These are phyloP conservation scores for Fraxinus floribunda DNA, from an alignment of 305 asterid species.

Conservation along the genomic window DNA sequence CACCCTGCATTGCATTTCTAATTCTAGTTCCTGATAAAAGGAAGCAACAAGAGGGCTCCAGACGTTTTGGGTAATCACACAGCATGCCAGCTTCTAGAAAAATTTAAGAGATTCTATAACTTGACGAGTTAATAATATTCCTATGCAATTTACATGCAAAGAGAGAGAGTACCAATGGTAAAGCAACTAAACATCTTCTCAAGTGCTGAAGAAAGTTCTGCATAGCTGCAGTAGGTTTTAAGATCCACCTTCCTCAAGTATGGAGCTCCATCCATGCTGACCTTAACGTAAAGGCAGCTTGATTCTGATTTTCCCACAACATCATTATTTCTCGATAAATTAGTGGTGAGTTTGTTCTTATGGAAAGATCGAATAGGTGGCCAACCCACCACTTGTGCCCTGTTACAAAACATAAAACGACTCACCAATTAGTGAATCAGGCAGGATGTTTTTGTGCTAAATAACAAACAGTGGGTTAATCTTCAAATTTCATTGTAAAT, in stretches of 20 bases:
- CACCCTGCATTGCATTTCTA: not conserved
- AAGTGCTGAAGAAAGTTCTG: conserved; percentile 73
- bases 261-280: conserved; percentile 96
- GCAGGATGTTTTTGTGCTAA: not conserved
- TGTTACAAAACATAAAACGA: conserved; percentile 28
- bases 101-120: no score
- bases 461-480: not conserved
- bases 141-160: not conserved
- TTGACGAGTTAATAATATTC: not conserved
- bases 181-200: conserved; percentile 94
- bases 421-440: not conserved
- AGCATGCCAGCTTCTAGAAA: not conserved
- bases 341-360: conserved; percentile 59
- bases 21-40: not conserved
- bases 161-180: conserved; percentile 54
- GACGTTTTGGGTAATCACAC: not conserved
- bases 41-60: not conserved
- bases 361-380: conserved; percentile 80
- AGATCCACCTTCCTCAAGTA: conserved; percentile 86
- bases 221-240: conserved; percentile 56
- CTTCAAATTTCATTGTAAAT: not conserved
- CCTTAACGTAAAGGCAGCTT: conserved; percentile 65
- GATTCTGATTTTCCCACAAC: conserved; percentile 40
- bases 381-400: conserved; percentile 92
- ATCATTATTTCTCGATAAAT: conserved; percentile 40